These are phyloP conservation scores for Paracorniculantispora psalliotae DNA, from an alignment of 2,329 filamentous ascomycete species.

Conservation along the genomic window DNA sequence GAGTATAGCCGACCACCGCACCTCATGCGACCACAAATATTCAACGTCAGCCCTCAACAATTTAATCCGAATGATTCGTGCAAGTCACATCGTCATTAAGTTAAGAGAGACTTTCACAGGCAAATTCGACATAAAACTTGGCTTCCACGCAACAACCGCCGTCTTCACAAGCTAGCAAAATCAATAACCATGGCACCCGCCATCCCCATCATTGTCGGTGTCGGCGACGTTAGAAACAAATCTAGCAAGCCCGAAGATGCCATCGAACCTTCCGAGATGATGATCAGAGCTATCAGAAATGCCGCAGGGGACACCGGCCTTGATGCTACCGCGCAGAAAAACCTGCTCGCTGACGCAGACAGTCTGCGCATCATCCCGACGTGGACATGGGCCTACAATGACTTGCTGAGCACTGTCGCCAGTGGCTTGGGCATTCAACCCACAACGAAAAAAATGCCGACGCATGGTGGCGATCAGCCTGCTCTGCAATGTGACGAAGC, in stretches of 20 bases:
- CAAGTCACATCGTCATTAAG: no score
- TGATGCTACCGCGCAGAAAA: conserved; percentile 15
- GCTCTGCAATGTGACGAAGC: conserved; percentile 59
- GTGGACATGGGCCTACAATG: conserved; percentile 62
- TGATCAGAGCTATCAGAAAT: conserved; percentile 48
- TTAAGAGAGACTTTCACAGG: neutral
- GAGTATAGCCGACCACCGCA: conserved; percentile 1
- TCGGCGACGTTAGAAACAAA: conserved; percentile 57
- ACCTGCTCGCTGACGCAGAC: conserved; percentile 46
- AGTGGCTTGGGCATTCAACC: conserved; percentile 43
- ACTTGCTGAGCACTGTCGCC: conserved; percentile 51
- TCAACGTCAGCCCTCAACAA: neutral
- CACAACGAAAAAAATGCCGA: conserved; percentile 44
- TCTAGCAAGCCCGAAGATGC: conserved; percentile 42
- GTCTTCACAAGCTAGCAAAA: neutral
- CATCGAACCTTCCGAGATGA: conserved; percentile 54
- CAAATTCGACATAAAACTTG: neutral
- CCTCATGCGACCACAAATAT: neutral
- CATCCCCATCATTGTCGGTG: conserved; percentile 54
- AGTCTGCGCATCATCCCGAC: conserved; percentile 55
- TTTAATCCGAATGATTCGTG: neutral
- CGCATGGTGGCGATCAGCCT: conserved; percentile 61
- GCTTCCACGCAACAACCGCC: neutral
- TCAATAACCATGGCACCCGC: conserved; percentile 6
- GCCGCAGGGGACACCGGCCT: conserved; percentile 46